Percentiles rank a stretch among this genome's conserved stretches.
Evolutionary conservation across 2,329 filamentous ascomycete genomes (phyloP).

Genomic region (Magnaporthiopsis incrustans): DNA sequence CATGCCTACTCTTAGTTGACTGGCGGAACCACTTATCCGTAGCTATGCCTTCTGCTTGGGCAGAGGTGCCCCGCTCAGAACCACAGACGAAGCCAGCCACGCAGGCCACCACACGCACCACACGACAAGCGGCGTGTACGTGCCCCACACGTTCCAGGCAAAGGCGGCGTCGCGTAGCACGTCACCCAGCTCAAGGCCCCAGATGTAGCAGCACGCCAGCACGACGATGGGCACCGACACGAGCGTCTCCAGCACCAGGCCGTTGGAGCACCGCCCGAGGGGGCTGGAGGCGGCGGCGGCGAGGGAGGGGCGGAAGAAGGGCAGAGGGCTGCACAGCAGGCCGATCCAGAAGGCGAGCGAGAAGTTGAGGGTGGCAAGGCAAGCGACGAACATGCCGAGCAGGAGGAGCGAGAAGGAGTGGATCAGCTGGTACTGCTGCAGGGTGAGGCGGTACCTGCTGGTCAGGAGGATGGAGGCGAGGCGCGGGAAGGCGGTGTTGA

Average conservation of each 20-base stretch:
- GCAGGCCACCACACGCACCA: conserved; percentile 96
- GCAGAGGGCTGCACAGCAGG: conserved; percentile 67
- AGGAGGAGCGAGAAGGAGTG: conserved; percentile 90
- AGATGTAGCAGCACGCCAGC: conserved; percentile 36
- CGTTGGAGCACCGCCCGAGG: conserved; percentile 30
- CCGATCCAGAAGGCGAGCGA: conserved; percentile 81
- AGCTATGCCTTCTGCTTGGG: not conserved
- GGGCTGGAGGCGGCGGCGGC: conserved; percentile 1
- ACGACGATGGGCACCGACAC: conserved; percentile 54
- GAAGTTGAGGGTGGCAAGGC: conserved; percentile 93
- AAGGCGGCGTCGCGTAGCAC: conserved; percentile 69
- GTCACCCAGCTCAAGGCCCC: conserved; percentile 36
- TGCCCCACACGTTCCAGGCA: conserved; percentile 81
- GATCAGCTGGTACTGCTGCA: conserved; percentile 68
- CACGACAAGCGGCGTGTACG: conserved; percentile 83
- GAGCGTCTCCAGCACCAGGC: conserved; percentile 45
- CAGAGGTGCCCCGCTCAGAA: conserved; percentile 36
- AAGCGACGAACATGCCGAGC: conserved; percentile 83
- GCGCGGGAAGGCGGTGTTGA: conserved; percentile 50
- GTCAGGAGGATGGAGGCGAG: conserved; percentile 48
- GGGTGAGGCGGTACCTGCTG: conserved; percentile 40
- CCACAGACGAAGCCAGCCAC: conserved; percentile 62
- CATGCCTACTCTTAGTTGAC: not conserved
- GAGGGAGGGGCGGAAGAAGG: conserved; percentile 53
- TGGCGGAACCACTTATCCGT: not conserved